These are phyloP conservation scores for Trametes gibbosa DNA, from an alignment of 768 basidiomycete species.

Conservation along the genomic window DNA sequence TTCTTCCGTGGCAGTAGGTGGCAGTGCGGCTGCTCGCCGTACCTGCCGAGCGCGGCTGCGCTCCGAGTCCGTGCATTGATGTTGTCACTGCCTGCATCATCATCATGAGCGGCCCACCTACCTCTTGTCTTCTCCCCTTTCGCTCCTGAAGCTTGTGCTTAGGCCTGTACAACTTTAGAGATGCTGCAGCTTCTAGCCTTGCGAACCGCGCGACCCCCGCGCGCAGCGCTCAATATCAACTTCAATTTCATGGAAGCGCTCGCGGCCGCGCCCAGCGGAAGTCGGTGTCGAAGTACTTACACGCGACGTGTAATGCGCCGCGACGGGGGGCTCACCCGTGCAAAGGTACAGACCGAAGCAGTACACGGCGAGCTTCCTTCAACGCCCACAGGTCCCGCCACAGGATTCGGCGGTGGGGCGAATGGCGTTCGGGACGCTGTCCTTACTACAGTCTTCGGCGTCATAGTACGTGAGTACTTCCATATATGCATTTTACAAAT, in stretches of 20 bases:
- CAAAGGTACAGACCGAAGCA: conserved; percentile 9
- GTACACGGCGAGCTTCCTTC: conserved; percentile 16
- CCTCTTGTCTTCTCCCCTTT: background rate
- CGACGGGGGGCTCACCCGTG: background rate
- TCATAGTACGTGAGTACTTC: conserved; percentile 49
- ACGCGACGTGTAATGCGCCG: background rate
- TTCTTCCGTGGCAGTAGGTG: no score
- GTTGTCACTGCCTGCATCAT: no score
- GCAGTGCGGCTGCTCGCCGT: no score
- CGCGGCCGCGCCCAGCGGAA: background rate
- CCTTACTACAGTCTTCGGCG: conserved; percentile 57
- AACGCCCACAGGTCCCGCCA: conserved; percentile 12
- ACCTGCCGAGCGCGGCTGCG: no score
- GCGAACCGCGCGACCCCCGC: background rate
- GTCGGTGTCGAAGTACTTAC: background rate
- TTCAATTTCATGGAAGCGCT: background rate
- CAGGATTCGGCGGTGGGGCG: conserved; percentile 5
- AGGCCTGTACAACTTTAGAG: background rate
- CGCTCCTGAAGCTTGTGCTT: background rate
- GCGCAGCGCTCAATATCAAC: background rate
- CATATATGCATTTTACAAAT: background rate
- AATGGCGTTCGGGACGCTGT: conserved; percentile 42
- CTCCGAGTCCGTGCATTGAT: no score
- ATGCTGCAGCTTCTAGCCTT: background rate
- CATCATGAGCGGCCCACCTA: no score